Percentiles rank a stretch among this genome's conserved stretches.
phyloP scores from a whole-genome alignment of 306 rosid species.

The Prunus fruticosa region DNA sequence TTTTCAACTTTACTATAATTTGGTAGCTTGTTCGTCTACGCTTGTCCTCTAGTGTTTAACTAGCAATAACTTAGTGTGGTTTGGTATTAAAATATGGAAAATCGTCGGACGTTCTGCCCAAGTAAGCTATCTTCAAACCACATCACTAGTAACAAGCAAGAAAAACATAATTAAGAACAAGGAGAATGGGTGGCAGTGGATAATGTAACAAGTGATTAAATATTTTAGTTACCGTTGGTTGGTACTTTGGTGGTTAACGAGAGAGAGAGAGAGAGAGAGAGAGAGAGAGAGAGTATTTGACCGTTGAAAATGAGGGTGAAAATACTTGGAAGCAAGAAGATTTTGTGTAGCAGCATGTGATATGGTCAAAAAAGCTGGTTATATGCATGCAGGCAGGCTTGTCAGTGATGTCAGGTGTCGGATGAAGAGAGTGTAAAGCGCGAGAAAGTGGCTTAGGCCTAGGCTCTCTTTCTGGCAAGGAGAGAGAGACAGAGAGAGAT shows the following conservation, averaged over 20 bases:
- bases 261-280: background rate
- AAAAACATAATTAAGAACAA: background rate
- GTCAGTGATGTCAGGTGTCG: slow-evolving; percentile 24
- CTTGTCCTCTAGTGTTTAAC: slow-evolving; percentile 2
- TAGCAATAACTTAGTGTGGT: background rate
- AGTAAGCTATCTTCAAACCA: background rate
- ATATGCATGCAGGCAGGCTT: background rate
- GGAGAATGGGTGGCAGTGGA: background rate
- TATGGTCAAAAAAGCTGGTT: slow-evolving; percentile 33
- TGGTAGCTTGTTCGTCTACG: background rate
- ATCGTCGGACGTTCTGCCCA: background rate
- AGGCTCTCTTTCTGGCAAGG: background rate
- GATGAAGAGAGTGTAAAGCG: background rate
- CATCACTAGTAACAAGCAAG: background rate
- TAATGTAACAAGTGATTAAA: background rate
- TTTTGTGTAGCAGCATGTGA: slow-evolving; percentile 19
- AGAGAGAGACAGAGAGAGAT: background rate
- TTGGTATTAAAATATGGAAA: background rate
- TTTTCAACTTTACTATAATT: background rate
- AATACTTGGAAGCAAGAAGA: background rate
- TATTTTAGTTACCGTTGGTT: background rate
- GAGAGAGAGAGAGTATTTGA: background rate
- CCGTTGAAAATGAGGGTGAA: slow-evolving; percentile 2
- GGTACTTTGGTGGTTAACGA: background rate
- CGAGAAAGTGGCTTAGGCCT: background rate